These are phyloP conservation scores for Colletotrichum costaricense DNA, from an alignment of 2,329 filamentous ascomycete species.

Conservation along the genomic window DNA sequence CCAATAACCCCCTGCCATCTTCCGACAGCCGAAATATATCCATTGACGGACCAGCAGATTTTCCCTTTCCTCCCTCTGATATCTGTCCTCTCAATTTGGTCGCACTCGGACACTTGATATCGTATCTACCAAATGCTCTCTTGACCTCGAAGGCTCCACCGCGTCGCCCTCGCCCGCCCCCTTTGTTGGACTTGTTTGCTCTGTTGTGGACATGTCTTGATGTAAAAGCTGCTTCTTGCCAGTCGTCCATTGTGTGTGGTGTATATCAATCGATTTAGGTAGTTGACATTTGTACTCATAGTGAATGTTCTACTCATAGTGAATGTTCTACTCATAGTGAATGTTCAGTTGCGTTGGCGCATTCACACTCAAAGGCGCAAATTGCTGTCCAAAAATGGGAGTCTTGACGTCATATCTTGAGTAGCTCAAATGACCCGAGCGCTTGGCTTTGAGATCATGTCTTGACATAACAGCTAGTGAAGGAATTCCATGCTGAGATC, in stretches of 20 bases:
- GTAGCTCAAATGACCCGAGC: background rate
- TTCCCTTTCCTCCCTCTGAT: background rate
- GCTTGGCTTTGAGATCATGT: background rate
- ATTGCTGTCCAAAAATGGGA: background rate
- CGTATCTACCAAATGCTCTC: slow-evolving; percentile 19
- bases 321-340: too few relatives aligned
- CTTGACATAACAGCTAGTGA: background rate
- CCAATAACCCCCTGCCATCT: slow-evolving; percentile 9
- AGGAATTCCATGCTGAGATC: too few relatives aligned
- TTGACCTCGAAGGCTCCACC: slow-evolving; percentile 24
- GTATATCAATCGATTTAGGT: background rate
- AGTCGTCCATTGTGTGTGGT: slow-evolving; percentile 11
- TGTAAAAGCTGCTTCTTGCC: slow-evolving; percentile 28
- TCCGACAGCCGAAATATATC: slow-evolving; percentile 26
- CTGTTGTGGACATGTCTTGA: slow-evolving; percentile 25
- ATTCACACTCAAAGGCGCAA: too few relatives aligned
- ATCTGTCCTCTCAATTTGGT: rapidly evolving
- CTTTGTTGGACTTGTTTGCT: background rate
- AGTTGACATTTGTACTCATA: too few relatives aligned
- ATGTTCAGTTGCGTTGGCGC: too few relatives aligned
- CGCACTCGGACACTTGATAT: slow-evolving; percentile 17
- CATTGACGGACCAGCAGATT: background rate
- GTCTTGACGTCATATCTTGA: background rate
- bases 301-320: too few relatives aligned
- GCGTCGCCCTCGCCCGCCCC: background rate